Evolutionary conservation across 768 basidiomycete species (phyloP), one percentile per base, ranked within the genome.

Genomic region (Termitomyces sp.): DNA sequence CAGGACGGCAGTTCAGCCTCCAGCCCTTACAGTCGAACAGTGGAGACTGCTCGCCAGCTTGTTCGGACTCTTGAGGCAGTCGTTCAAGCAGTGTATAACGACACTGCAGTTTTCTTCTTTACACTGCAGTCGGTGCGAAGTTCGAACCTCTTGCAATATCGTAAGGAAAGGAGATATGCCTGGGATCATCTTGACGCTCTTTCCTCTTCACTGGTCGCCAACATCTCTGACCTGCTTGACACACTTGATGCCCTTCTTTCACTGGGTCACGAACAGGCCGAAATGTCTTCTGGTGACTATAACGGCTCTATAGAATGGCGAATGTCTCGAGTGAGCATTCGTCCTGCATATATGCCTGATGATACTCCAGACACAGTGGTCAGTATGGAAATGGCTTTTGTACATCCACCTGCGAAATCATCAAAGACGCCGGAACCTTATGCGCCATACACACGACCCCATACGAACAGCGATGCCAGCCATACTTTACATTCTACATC

Each of bases 251-350:
- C 75, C 16, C 75, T 92, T 24, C 71, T 89, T 30, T 72, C 79
- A 0, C 69, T 90, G 18, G 89, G 88, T 4, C 82, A 86, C 58
- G 85, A 89, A 55, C 89, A 92, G 70, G 86, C 83, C 3, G 83
- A 87, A 15, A 73, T 87, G 41, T 83, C 85, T 20, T 82, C 83
- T 68, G 85, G 81, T 55, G 87, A 89, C 59, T 90, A 91, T 71
- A 83, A 78, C 57, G 84, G 83, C 6, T 88, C 89, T 1, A 91
- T 91, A 56, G 87, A 89, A 58, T 87, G 87, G 86, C 80, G 90
- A 22, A 81, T 84, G 76, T 90, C 88, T 16, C 84, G 87, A 16
- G 70, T 87, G 47, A 88, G 88, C 65, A 75, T 65, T 80, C 67
- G 81, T 83, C 64, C 81, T 81, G 63, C 63, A 47, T 48, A 52